These are phyloP conservation scores for Sclerotinia subarctica DNA, from an alignment of 2,329 filamentous ascomycete genomes.

Conservation along the genomic window DNA sequence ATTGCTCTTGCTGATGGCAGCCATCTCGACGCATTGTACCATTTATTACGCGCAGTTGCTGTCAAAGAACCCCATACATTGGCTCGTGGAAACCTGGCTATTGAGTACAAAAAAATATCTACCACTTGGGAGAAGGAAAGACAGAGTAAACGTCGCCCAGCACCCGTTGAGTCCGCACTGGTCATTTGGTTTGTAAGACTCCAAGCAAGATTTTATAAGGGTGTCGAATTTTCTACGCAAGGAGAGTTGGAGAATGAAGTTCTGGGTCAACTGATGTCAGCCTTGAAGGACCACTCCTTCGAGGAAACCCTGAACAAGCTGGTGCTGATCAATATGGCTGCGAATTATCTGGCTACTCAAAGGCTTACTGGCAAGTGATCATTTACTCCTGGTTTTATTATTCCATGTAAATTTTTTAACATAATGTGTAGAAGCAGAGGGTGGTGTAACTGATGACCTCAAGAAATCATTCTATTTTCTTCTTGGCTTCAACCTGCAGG, in stretches of 20 bases:
- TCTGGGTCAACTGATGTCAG: constrained; percentile 69
- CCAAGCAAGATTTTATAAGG: constrained; percentile 80
- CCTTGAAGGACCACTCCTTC: constrained; percentile 65
- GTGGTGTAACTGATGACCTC: constrained; percentile 27
- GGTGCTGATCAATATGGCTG: constrained; percentile 79
- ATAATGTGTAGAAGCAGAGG: constrained; percentile 42
- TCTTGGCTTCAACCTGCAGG: constrained; percentile 74
- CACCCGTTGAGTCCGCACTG: constrained; percentile 52
- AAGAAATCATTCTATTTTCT: constrained; percentile 58
- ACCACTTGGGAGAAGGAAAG: constrained; percentile 55
- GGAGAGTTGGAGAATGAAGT: constrained; percentile 84
- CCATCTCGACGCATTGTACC: constrained; percentile 81
- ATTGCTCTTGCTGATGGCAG: constrained; percentile 75
- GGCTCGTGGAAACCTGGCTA: constrained; percentile 71
- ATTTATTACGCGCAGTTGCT: constrained; percentile 80
- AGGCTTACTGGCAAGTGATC: constrained; percentile 53
- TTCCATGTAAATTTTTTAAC: neutral
- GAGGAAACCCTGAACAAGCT: constrained; percentile 71
- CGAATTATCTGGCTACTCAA: constrained; percentile 68
- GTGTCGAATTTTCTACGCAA: constrained; percentile 69
- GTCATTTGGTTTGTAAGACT: constrained; percentile 80
- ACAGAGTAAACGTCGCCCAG: constrained; percentile 32
- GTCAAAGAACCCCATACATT: constrained; percentile 71
- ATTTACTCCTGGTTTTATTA: neutral
- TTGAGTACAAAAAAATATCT: constrained; percentile 70